Evolutionary conservation across 768 basidiomycete species (phyloP), one percentile per base, ranked within the genome.

Genomic region (Mycena indigotica): DNA sequence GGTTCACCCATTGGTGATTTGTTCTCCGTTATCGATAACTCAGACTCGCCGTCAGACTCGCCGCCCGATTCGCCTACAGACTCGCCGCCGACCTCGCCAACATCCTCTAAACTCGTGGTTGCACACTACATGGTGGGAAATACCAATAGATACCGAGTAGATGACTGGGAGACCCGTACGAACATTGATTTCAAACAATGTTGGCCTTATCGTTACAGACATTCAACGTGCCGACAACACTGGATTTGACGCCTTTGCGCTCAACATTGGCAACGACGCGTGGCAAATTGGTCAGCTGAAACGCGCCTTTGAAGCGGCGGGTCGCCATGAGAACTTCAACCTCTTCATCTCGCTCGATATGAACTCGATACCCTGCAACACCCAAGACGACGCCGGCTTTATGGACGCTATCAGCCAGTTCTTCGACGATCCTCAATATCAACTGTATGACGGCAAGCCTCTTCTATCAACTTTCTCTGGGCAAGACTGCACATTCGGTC

Each of bases 71-170:
- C 41, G 12, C 41, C 13, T 23, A 5, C 8, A 23, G 15, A 13
- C 41, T 44, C 41, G 41, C 41, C 41, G 23, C 41, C 15, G 15
- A 13, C n/a, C 15, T 15, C 12, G 41, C 15, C 41, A 8, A 15
- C 41, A 13, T 6, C 8, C 13, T 13, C 41, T 13, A 13, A 13
- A 44, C 41, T 23, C 29, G 84, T 84, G 25, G 71, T 82, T 49
- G 84, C 83, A 17, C 85, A 87, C 65, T 76, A 75, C 66, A 87
- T 88, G 73, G 84, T 88, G 57, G 88, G 87, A 45, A 88, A 88
- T 67, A 84, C 87, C 4, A 86, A 84, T 64, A 80, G 81, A 2
- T 88, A 86, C 70, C 77, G 76, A 5, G 54, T 73, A n/a, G 67
- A 72, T 38, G 77, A 84, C 66, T 91, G 87, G 87, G 66, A 65